Evolutionary conservation across 139 green algal species (phyloP).

Genomic region (Chlamydomonas eustigma): DNA sequence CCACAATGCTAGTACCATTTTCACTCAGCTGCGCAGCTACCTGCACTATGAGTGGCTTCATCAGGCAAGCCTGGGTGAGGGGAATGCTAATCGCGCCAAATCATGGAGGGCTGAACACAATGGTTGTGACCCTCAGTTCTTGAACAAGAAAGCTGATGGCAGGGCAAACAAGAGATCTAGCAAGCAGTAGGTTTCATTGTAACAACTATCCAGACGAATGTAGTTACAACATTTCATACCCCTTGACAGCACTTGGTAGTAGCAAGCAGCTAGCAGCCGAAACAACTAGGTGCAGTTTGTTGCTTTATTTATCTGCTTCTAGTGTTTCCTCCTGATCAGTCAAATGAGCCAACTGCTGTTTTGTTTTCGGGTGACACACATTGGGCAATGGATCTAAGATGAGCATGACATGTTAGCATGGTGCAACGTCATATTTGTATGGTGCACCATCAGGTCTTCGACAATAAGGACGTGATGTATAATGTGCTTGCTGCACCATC

Average conservation of each 20-base stretch:
- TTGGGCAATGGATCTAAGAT: no score
- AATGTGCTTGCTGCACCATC: not conserved
- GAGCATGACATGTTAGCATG: no score
- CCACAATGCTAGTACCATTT: slow-evolving; percentile 34
- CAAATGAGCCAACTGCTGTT: no score
- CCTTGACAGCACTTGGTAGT: no score
- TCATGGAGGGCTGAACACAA: not conserved
- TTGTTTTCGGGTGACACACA: no score
- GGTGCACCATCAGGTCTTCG: not conserved
- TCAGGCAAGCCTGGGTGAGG: slow-evolving; percentile 17
- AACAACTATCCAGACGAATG: not conserved
- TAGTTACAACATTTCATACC: no score
- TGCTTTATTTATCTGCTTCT: no score
- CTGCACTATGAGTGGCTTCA: slow-evolving; percentile 48
- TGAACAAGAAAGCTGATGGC: not conserved
- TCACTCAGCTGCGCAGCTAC: slow-evolving; percentile 53
- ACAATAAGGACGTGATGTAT: not conserved
- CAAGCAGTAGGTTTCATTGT: not conserved
- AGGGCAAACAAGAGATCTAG: not conserved
- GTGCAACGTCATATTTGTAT: not conserved
- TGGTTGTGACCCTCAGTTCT: not conserved
- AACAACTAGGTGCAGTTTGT: not conserved
- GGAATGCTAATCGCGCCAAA: not conserved
- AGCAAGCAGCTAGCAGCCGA: no score
- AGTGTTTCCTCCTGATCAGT: no score